These are phyloP conservation scores for Ascochyta koolunga DNA, from an alignment of 2,329 filamentous ascomycete genomes.

Conservation along the genomic window DNA sequence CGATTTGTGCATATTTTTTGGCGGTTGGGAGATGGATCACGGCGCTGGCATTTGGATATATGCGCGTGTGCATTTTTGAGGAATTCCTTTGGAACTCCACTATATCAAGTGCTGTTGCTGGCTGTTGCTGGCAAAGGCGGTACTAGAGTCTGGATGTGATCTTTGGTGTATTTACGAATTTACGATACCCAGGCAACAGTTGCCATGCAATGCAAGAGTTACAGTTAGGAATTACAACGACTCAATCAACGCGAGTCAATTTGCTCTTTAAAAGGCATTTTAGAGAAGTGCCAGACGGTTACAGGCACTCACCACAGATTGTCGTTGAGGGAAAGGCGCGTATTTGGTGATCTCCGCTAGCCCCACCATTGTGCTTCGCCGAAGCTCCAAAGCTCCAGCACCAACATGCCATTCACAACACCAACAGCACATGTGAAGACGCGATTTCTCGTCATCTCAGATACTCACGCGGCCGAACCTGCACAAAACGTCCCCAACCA, in stretches of 20 bases:
- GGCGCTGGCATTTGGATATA: slow-evolving; percentile 1
- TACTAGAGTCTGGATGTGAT: not conserved
- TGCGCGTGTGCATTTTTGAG: not conserved
- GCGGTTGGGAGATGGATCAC: not conserved
- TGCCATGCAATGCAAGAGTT: slow-evolving; percentile 11
- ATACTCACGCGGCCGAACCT: slow-evolving; percentile 46
- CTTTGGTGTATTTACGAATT: slow-evolving; percentile 6
- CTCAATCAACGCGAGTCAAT: too few species aligned
- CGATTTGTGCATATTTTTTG: not conserved
- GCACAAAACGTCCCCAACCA: slow-evolving; percentile 13
- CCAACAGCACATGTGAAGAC: slow-evolving; percentile 38
- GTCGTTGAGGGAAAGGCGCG: not conserved
- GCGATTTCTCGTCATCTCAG: slow-evolving; percentile 53
- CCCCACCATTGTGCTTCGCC: slow-evolving; percentile 3
- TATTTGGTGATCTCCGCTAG: slow-evolving; percentile 1
- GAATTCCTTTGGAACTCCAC: slow-evolving; percentile 6
- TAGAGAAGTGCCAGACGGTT: too few species aligned
- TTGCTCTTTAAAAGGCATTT: not conserved
- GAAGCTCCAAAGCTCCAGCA: slow-evolving; percentile 1
- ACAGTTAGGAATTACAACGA: not conserved
- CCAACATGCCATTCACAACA: slow-evolving; percentile 20
- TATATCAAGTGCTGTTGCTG: slow-evolving; percentile 16
- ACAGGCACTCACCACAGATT: not conserved
- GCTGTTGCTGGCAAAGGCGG: slow-evolving; percentile 14
- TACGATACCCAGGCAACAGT: slow-evolving; percentile 14